These are phyloP conservation scores for Hanseniaspora gamundiae DNA, from an alignment of 1,139 yeast species.

Conservation along the genomic window DNA sequence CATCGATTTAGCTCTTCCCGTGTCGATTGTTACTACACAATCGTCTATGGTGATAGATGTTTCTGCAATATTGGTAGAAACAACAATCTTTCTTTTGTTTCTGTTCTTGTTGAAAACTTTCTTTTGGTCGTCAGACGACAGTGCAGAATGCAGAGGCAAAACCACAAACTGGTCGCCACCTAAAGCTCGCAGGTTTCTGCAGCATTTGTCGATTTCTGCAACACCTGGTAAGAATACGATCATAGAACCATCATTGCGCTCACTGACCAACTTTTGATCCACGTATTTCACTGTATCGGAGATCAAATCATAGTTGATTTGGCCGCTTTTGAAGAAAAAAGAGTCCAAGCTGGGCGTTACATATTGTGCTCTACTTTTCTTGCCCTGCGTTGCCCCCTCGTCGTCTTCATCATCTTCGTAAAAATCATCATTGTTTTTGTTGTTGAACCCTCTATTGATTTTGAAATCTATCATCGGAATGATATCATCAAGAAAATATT, in stretches of 20 bases:
- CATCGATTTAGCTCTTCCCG: slow-evolving; percentile 75
- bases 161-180: slow-evolving; percentile 25
- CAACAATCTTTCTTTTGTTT: slow-evolving; percentile 64
- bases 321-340: slow-evolving; percentile 48
- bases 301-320: slow-evolving; percentile 62
- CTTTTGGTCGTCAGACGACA: slow-evolving; percentile 72
- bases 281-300: slow-evolving; percentile 42
- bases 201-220: slow-evolving; percentile 64
- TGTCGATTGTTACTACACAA: slow-evolving; percentile 82
- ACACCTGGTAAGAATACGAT: slow-evolving; percentile 84
- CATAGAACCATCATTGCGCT: slow-evolving; percentile 54
- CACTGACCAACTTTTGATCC: slow-evolving; percentile 32
- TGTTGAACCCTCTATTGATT: slow-evolving; percentile 22
- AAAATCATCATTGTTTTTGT: slow-evolving; percentile 12
- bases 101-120: slow-evolving; percentile 52
- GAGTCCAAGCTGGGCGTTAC: slow-evolving; percentile 52
- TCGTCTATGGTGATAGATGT: slow-evolving; percentile 89
- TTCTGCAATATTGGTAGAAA: slow-evolving; percentile 80
- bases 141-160: slow-evolving; percentile 79
- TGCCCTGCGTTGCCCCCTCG: slow-evolving; percentile 5
- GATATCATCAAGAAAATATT: slow-evolving; percentile 56
- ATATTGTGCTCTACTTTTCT: slow-evolving; percentile 15
- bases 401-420: slow-evolving; percentile 8
- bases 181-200: slow-evolving; percentile 21
- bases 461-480: slow-evolving; percentile 43